A percentile compares a stretch with the other conserved stretches of the same genome.
phyloP scores from a whole-genome alignment of 2,329 filamentous ascomycete species.

The Aaosphaeria arxii region DNA sequence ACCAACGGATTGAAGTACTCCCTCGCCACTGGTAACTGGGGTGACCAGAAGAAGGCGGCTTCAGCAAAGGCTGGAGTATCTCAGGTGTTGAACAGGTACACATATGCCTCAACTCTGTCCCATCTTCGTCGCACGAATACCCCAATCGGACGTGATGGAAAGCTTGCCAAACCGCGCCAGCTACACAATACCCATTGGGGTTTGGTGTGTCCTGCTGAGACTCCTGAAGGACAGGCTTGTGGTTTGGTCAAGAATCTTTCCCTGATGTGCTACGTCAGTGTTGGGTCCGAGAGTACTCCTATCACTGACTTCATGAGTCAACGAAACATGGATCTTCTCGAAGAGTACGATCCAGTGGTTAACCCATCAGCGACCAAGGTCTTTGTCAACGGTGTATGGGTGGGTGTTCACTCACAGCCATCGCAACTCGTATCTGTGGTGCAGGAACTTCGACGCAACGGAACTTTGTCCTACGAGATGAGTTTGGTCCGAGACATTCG shows the following conservation, averaged over 20 bases:
- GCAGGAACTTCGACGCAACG: slow-evolving; percentile 72
- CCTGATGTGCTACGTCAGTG: slow-evolving; percentile 97
- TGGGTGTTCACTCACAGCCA: slow-evolving; percentile 89
- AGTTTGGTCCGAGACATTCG: slow-evolving; percentile 94
- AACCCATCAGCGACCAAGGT: slow-evolving; percentile 95
- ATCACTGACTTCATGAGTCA: slow-evolving; percentile 95
- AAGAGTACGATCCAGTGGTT: slow-evolving; percentile 69
- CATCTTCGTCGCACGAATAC: slow-evolving; percentile 98
- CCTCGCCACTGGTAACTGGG: slow-evolving; percentile 97
- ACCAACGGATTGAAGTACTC: slow-evolving; percentile 96
- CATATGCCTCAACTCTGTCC: slow-evolving; percentile 92
- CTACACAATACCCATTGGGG: slow-evolving; percentile 99
- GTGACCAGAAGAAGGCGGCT: slow-evolving; percentile 97
- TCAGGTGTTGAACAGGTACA: slow-evolving; percentile 96
- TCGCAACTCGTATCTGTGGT: slow-evolving; percentile 79
- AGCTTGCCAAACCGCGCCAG: slow-evolving; percentile 95
- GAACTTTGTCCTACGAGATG: slow-evolving; percentile 85
- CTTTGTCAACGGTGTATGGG: slow-evolving; percentile 97
- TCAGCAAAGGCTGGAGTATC: slow-evolving; percentile 95
- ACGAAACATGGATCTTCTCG: slow-evolving; percentile 91
- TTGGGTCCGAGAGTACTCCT: slow-evolving; percentile 85
- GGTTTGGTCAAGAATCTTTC: slow-evolving; percentile 97
- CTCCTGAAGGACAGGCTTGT: slow-evolving; percentile 96
- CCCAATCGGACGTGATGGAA: slow-evolving; percentile 94
- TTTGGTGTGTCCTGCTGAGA: slow-evolving; percentile 93